These are phyloP conservation scores for Rauvolfia tetraphylla DNA, from an alignment of 257 asterid species.

Conservation along the genomic window DNA sequence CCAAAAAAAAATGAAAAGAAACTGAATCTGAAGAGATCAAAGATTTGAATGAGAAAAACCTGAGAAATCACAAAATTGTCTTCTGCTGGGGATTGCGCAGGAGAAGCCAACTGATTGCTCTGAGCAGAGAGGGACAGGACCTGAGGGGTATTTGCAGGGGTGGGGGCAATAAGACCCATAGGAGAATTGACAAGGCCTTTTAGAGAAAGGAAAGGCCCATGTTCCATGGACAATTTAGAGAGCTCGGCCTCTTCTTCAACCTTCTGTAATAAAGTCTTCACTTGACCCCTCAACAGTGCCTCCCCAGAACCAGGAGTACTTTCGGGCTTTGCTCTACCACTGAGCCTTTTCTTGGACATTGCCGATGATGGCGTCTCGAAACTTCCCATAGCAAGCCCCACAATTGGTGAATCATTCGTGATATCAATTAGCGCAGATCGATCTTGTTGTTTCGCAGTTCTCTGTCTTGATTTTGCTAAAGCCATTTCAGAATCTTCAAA, in stretches of 20 bases:
- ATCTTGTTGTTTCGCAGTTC: conserved; percentile 46
- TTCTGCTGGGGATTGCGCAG: conserved; percentile 32
- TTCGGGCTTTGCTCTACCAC: conserved; percentile 9
- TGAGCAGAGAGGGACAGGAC: conserved; percentile 20
- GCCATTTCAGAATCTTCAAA: conserved; percentile 47
- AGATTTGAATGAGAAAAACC: conserved; percentile 28
- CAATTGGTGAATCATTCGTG: conserved; percentile 92
- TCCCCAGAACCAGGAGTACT: conserved; percentile 88
- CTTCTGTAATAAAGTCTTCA: conserved; percentile 75
- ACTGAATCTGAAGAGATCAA: not conserved
- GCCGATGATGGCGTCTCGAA: conserved; percentile 80
- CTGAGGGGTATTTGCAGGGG: conserved; percentile 90
- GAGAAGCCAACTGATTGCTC: conserved; percentile 19
- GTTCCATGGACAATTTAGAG: conserved; percentile 41
- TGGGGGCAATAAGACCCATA: conserved; percentile 56
- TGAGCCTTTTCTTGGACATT: conserved; percentile 54
- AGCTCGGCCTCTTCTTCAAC: conserved; percentile 84
- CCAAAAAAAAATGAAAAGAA: not conserved
- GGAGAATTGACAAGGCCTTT: conserved; percentile 57
- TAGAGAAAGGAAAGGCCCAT: conserved; percentile 42
- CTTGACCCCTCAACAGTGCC: conserved; percentile 89
- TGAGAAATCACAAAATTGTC: conserved; percentile 47
- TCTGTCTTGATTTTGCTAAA: conserved; percentile 36
- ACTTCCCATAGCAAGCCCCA: conserved; percentile 78
- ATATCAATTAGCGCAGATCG: conserved; percentile 73